Evolutionary conservation across 352 stramenopile species (phyloP), one percentile per base, ranked within the genome.

Genomic region (Aphanomyces astaci): DNA sequence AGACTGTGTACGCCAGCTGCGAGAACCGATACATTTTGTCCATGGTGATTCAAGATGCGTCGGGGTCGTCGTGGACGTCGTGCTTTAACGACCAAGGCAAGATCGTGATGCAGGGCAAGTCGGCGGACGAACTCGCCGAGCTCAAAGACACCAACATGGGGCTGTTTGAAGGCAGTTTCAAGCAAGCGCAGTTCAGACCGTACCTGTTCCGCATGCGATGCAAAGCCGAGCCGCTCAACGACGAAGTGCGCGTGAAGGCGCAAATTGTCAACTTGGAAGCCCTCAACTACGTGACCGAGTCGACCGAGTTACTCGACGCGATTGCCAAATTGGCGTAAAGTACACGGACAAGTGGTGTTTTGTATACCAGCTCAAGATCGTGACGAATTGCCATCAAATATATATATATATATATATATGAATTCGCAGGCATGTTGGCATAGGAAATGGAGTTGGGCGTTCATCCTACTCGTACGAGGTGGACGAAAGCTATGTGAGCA

Each of bases 51-150:
- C 80, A 93, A 52, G 96, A 99, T 77, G 84, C 97, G 75, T 97
- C 94, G 39, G 89, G 84, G 39, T 97, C 82, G 56, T 91, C 88
- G 30, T 99, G 95, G 94, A 96, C 97, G 54, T 98, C 90, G 27
- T 88, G 95, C 62, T 99, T 99, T 75, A 98, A 99, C 73, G 96
- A 99, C 71, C 86, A 98, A 75, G 96, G 92, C 36, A 88, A 98
- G 75, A 76, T 90, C n/a, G 71, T 99, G 32, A 88, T 99, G 51
- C 87, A 92, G 54, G 80, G 82, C 63, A 79, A 84, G 28, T 97
- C 86, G 22, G 96, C 96, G 2, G 91, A 99, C 77, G 90, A 98
- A 73, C 88, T 98, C 43, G 81, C 73, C 28, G 82, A 92, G 70
- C 80, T 96, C 59, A 77, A 83, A 53, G 86, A 94, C 49, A 82